A percentile compares a stretch with the other conserved stretches of the same genome.
Evolutionary conservation across 1,284 basidiomycete species (phyloP).

Genomic region (Kalmanozyma brasiliensis): DNA sequence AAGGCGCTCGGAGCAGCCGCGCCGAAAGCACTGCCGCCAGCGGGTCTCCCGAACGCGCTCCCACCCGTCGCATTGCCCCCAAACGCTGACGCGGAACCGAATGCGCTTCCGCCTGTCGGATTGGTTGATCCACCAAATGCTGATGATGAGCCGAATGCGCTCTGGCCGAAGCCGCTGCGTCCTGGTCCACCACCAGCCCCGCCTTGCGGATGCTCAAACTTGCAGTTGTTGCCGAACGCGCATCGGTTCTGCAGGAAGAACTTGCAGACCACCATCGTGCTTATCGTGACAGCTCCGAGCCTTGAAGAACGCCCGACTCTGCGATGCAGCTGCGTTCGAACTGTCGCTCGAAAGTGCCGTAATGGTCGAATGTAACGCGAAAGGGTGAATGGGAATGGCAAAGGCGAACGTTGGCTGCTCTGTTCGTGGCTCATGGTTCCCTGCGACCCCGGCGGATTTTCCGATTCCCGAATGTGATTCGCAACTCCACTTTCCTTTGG

Average conservation of each 20-base stretch:
- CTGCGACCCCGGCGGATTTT: background rate
- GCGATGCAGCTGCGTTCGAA: background rate
- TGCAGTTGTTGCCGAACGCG: constrained; percentile 55
- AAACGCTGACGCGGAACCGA: constrained; percentile 40
- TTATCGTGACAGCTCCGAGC: no score
- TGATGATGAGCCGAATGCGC: constrained; percentile 36
- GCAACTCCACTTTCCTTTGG: constrained; percentile 5
- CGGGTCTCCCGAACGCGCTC: constrained; percentile 20
- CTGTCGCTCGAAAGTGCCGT: no score
- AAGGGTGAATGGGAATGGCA: background rate
- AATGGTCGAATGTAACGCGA: no score
- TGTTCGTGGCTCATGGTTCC: background rate
- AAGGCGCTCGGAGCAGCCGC: constrained; percentile 14
- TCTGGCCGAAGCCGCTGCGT: constrained; percentile 36
- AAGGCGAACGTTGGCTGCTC: background rate
- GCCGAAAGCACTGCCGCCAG: constrained; percentile 27
- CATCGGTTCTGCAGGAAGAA: constrained; percentile 51
- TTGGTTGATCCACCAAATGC: constrained; percentile 25
- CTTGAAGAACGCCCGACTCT: background rate
- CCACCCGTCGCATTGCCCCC: constrained; percentile 10
- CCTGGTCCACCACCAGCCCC: constrained; percentile 17
- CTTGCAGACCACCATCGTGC: constrained; percentile 51
- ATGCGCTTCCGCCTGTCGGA: constrained; percentile 13
- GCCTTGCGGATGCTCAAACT: constrained; percentile 47
- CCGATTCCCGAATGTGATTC: constrained; percentile 11